Conservation (phyloP, 73 alveolate genomes). For the Paramecium sexaurelia region DNA sequence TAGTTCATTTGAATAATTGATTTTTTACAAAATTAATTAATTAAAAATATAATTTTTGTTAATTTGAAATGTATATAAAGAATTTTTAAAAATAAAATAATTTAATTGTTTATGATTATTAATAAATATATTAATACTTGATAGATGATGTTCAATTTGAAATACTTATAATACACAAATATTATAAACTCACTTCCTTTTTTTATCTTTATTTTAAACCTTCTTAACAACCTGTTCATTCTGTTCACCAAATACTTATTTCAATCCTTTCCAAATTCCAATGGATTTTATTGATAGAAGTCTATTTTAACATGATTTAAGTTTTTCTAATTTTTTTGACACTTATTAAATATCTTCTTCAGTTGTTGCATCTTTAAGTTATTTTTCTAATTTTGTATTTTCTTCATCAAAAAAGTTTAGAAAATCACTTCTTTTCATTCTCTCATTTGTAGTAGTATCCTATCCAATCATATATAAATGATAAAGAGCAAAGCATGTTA, state of each 20-base stretch:
- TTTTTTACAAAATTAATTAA: too few relatives aligned
- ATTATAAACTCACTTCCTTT: not conserved
- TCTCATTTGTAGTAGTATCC: conserved; percentile 64
- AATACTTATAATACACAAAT: not conserved
- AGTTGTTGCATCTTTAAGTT: not conserved
- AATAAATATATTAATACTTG: too few relatives aligned
- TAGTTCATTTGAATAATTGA: too few relatives aligned
- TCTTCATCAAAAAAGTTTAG: conserved; percentile 49
- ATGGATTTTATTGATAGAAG: not conserved
- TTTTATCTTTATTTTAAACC: not conserved
- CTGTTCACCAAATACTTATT: not conserved
- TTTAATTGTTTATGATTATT: not conserved
- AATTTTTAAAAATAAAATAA: too few relatives aligned
- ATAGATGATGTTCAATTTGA: not conserved
- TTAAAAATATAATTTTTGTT: too few relatives aligned
- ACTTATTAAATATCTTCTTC: not conserved
- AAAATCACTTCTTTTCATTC: conserved; percentile 66
- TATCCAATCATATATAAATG: conserved; percentile 57
- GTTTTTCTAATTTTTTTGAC: not conserved
- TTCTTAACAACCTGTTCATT: conserved; percentile 5
- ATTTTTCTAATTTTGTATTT: not conserved
- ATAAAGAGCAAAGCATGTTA: conserved; percentile 56
- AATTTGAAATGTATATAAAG: too few relatives aligned
- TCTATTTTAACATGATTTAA: not conserved
- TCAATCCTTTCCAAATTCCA: conserved; percentile 40